Evolutionary conservation across 1,284 basidiomycete genomes (phyloP).

Genomic region (Flammula alnicola): DNA sequence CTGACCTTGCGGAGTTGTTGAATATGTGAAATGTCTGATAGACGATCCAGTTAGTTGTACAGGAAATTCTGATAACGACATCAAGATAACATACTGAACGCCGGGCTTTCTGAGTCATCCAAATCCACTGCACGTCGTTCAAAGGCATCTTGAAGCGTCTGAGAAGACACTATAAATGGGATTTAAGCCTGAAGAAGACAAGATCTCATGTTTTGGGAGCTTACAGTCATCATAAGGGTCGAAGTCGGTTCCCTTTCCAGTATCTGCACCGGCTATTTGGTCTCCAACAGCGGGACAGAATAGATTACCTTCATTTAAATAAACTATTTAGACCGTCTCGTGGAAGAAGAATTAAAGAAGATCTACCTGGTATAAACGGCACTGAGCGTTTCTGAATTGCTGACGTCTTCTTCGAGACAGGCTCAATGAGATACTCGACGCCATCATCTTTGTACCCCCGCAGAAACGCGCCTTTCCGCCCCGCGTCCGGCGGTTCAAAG

Average conservation of each 20-base stretch:
- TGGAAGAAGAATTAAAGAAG: background rate
- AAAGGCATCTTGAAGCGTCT: constrained; percentile 4
- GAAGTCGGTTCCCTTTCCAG: constrained; percentile 2
- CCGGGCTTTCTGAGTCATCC: background rate
- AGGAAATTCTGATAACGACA: background rate
- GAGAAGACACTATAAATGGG: constrained; percentile 1
- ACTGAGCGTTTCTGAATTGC: constrained; percentile 4
- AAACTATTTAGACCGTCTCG: background rate
- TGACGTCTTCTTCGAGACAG: background rate
- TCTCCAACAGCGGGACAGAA: constrained; percentile 7
- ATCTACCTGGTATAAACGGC: constrained; percentile 5
- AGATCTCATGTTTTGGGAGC: background rate
- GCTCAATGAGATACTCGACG: constrained; percentile 2
- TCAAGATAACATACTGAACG: background rate
- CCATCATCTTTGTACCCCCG: background rate
- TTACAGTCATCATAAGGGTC: constrained; percentile 8
- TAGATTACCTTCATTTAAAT: background rate
- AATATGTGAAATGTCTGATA: constrained; percentile 5
- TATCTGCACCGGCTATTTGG: constrained; percentile 3
- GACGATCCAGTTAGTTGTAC: background rate
- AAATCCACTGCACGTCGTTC: constrained; percentile 2
- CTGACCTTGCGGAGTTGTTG: constrained; percentile 1
- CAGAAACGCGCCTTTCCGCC: constrained; percentile 3
- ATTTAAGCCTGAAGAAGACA: background rate
- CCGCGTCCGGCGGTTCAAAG: background rate